Evolutionary conservation across 1,284 basidiomycete species (phyloP), one percentile per base, ranked within the genome.

Genomic region (Takashimella koratensis): DNA sequence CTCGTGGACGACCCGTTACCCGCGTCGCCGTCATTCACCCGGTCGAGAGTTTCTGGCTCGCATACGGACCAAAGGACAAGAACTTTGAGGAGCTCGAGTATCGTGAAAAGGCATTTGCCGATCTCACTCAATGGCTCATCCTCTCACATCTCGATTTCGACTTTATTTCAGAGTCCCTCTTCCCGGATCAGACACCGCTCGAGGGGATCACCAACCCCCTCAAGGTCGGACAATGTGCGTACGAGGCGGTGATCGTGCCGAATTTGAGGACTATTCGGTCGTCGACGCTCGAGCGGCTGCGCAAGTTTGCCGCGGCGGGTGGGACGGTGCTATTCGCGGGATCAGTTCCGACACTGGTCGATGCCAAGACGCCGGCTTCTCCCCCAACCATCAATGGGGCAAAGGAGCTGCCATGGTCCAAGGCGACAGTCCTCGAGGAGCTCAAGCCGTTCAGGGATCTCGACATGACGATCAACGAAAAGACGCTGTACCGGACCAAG

Each of bases 131-230:
- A 27, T 68, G 66, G 66, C 47, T 68, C 19, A 47, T 68, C 19
- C 44, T 57, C 20, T 57, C 59, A 13, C 57, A 58, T 24, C 46
- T 66, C 23, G 66, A 68, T 43, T 68, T 68, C 40, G 66, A 68
- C 51, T 68, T 68, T 43, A 62, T 68, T 51, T 59, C 59, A n/a
- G 66, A 68, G 51, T 61, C 58, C 5, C 59, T 68, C n/a, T 63
- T 68, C 45, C 59, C 57, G 1, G 53, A 53, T 24, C 59, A 56
- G 23, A 60, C 63, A 2, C 16, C 46, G 11, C 12, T 64, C 10
- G 53, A 60, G 3, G 46, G 46, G 6, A 61, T 64, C 43, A 46
- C 45, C 1, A 52, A 56, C 13, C 47, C 26, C 1, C 39, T 65
- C 23, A 54, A 57, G 3, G 66, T 68, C 5, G 64, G 64, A 2